Conservation (phyloP, 2,329 filamentous ascomycete species). For the Hymenoscyphus linearis region DNA sequence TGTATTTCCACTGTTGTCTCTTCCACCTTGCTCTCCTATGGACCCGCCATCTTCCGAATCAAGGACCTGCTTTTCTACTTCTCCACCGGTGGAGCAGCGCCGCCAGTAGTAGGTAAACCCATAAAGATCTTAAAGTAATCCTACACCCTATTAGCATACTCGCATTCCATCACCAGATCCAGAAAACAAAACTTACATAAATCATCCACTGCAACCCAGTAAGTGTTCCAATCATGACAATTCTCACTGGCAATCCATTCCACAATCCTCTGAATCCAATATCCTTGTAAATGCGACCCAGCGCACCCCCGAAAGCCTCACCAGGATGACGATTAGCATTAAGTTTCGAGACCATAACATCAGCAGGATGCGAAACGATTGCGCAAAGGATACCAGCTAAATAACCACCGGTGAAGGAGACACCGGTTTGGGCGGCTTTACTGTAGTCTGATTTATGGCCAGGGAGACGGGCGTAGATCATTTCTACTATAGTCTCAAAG, state of each 20-base stretch:
- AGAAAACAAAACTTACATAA: constrained; percentile 48
- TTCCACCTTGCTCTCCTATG: not conserved
- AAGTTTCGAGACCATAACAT: constrained; percentile 86
- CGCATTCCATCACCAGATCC: not conserved
- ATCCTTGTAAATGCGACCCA: constrained; percentile 75
- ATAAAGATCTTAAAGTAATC: constrained; percentile 90
- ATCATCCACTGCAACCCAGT: constrained; percentile 93
- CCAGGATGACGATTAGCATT: constrained; percentile 73
- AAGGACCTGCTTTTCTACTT: constrained; percentile 24
- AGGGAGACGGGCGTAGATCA: constrained; percentile 74
- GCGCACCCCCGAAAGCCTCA: constrained; percentile 72
- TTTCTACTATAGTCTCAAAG: constrained; percentile 83
- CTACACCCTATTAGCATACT: constrained; percentile 31
- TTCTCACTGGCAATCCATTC: constrained; percentile 81
- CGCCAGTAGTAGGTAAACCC: constrained; percentile 79
- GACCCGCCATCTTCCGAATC: not conserved
- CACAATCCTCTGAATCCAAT: constrained; percentile 86
- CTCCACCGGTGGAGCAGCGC: constrained; percentile 32
- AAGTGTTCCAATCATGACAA: constrained; percentile 64
- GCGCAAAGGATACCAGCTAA: constrained; percentile 85
- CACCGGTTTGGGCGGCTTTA: constrained; percentile 76
- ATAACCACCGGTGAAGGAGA: constrained; percentile 80
- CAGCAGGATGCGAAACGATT: constrained; percentile 71
- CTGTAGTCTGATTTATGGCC: constrained; percentile 74
- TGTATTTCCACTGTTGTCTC: not conserved